Conservation (phyloP, 2,329 filamentous ascomycete genomes). For the Colletotrichum lini region DNA sequence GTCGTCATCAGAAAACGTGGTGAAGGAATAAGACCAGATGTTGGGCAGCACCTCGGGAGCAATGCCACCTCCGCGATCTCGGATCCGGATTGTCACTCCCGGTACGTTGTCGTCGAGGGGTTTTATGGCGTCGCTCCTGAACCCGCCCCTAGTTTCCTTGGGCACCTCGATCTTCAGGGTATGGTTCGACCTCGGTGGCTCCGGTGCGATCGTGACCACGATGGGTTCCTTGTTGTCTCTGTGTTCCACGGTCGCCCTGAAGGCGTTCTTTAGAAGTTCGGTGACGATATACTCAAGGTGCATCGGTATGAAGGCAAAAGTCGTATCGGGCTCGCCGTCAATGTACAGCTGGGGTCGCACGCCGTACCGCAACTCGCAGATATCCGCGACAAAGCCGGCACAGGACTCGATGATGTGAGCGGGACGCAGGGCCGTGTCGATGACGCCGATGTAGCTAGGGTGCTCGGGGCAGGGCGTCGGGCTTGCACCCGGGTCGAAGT, state of each 20-base stretch:
- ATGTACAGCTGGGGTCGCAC: slow-evolving; percentile 85
- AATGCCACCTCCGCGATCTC: slow-evolving; percentile 96
- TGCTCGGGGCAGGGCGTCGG: slow-evolving; percentile 66
- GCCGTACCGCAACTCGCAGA: slow-evolving; percentile 96
- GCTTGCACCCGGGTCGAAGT: slow-evolving; percentile 70
- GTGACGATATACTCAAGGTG: slow-evolving; percentile 98
- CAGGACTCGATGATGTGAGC: slow-evolving; percentile 86
- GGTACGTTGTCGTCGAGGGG: slow-evolving; percentile 77
- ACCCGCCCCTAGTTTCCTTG: slow-evolving; percentile 56
- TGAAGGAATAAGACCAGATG: slow-evolving; percentile 98
- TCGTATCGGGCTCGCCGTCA: slow-evolving; percentile 88
- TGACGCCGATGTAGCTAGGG: slow-evolving; percentile 89
- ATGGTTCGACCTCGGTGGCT: slow-evolving; percentile 60
- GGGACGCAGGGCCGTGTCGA: slow-evolving; percentile 90
- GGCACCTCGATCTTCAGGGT: slow-evolving; percentile 54
- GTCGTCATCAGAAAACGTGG: slow-evolving; percentile 82
- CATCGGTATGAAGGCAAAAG: slow-evolving; percentile 93
- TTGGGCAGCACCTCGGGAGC: slow-evolving; percentile 84
- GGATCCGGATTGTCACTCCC: slow-evolving; percentile 94
- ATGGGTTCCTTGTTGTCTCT: slow-evolving; percentile 85
- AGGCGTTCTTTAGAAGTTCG: slow-evolving; percentile 96
- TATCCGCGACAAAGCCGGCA: slow-evolving; percentile 92
- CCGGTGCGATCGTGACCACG: slow-evolving; percentile 90
- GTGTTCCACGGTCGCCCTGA: slow-evolving; percentile 91
- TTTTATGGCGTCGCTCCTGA: slow-evolving; percentile 64